Conservation (phyloP, 2,329 filamentous ascomycete species). For the Pseudogymnoascus sp. region DNA sequence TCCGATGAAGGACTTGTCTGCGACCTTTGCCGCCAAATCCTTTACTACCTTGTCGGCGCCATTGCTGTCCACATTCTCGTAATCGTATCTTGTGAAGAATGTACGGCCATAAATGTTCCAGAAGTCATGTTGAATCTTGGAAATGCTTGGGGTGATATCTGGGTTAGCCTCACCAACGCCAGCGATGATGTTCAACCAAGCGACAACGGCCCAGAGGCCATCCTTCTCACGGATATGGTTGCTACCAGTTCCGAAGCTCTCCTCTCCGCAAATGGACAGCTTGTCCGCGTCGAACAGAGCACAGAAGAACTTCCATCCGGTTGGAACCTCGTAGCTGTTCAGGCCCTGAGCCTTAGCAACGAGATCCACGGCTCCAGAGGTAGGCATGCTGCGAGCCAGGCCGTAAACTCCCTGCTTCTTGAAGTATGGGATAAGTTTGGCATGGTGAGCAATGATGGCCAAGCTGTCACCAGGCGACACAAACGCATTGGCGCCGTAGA, state of each 20-base stretch:
- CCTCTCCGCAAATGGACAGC: slow-evolving; percentile 96
- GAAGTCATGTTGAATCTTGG: slow-evolving; percentile 94
- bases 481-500: slow-evolving; percentile 93
- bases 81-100: slow-evolving; percentile 99
- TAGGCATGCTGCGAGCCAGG: slow-evolving; percentile 95
- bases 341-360: slow-evolving; percentile 93
- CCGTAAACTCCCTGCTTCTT: slow-evolving; percentile 94
- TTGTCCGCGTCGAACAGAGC: slow-evolving; percentile 90
- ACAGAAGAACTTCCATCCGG: slow-evolving; percentile 99
- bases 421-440: slow-evolving; percentile 96
- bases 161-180: slow-evolving; percentile 78
- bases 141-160: slow-evolving; percentile 78
- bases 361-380: slow-evolving; percentile 87
- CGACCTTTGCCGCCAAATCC: slow-evolving; percentile 70
- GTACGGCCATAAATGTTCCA: slow-evolving; percentile 94
- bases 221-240: slow-evolving; percentile 99
- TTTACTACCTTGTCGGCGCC: slow-evolving; percentile 85
- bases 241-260: slow-evolving; percentile 94
- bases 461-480: slow-evolving; percentile 95
- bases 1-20: slow-evolving; percentile 66
- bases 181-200: slow-evolving; percentile 98
- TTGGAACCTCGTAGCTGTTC: slow-evolving; percentile 91
- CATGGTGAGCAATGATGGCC: slow-evolving; percentile 96
- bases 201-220: slow-evolving; percentile 92
- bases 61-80: slow-evolving; percentile 87